Conservation (phyloP, 305 asterid species). For the Andrographis paniculata region DNA sequence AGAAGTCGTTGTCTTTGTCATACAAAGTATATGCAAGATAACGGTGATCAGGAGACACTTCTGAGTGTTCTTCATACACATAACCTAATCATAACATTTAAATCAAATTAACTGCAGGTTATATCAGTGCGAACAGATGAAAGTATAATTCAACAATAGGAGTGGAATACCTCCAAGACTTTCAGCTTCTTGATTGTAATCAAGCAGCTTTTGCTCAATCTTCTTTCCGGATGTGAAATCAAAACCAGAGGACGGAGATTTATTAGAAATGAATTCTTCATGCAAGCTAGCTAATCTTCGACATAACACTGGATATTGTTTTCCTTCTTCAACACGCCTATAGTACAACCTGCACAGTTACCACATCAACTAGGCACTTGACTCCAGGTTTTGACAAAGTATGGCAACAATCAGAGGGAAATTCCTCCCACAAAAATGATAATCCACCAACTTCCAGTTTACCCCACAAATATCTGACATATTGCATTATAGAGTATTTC, state of each 20-base stretch:
- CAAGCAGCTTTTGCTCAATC: constrained; percentile 87
- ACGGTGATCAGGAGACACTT: constrained; percentile 93
- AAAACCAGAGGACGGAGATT: constrained; percentile 87
- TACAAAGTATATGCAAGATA: constrained; percentile 94
- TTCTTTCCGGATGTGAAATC: constrained; percentile 86
- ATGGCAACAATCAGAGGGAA: not conserved
- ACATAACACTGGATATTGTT: constrained; percentile 76
- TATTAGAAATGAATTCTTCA: constrained; percentile 73
- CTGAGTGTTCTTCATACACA: constrained; percentile 87
- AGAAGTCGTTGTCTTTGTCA: constrained; percentile 78
- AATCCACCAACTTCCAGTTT: constrained; percentile 2
- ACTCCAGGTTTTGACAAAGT: constrained; percentile 10
- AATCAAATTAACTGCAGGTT: constrained; percentile 3
- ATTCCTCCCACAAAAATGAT: not conserved
- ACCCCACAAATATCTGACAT: not conserved
- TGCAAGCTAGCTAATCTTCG: constrained; percentile 75
- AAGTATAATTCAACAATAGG: constrained; percentile 2
- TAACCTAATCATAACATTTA: constrained; percentile 41
- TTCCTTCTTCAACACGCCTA: constrained; percentile 91
- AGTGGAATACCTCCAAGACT: constrained; percentile 61
- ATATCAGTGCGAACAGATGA: constrained; percentile 5
- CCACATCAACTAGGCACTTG: constrained; percentile 18
- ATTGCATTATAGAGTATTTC: not conserved
- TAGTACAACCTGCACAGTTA: constrained; percentile 74
- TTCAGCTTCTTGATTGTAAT: constrained; percentile 94